These are phyloP conservation scores for Phytophthora pluvialis DNA, from an alignment of 352 stramenopile species.

Conservation along the genomic window DNA sequence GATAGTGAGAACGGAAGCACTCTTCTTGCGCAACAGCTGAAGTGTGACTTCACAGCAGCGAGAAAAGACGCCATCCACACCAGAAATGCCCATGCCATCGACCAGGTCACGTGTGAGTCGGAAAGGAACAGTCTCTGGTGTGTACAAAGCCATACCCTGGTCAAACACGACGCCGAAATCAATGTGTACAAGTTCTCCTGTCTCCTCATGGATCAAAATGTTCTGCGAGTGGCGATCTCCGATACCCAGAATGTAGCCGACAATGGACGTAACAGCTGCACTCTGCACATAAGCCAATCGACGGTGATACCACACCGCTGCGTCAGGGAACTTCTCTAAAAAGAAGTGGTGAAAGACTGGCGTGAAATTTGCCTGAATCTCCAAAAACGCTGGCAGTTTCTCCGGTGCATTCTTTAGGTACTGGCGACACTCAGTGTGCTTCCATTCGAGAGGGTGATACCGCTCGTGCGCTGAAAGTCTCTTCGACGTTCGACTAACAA, in stretches of 20 bases:
- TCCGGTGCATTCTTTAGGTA: slow-evolving; percentile 78
- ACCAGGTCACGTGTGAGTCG: slow-evolving; percentile 98
- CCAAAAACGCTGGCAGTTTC: slow-evolving; percentile 86
- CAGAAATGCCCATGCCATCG: slow-evolving; percentile 98
- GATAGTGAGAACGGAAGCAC: slow-evolving; percentile 96
- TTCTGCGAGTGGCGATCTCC: slow-evolving; percentile 99
- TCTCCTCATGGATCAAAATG: slow-evolving; percentile 98
- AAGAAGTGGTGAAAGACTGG: slow-evolving; percentile 99
- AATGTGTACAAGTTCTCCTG: slow-evolving; percentile 99
- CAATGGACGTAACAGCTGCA: slow-evolving; percentile 97
- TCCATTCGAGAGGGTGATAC: slow-evolving; percentile 96
- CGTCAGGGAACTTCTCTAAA: slow-evolving; percentile 96
- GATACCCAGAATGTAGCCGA: slow-evolving; percentile 96
- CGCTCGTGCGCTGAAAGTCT: slow-evolving; percentile 88
- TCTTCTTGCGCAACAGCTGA: slow-evolving; percentile 92
- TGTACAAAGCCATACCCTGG: slow-evolving; percentile 93
- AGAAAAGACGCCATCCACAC: slow-evolving; percentile 96
- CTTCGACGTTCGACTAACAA: slow-evolving; percentile 68
- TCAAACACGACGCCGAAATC: slow-evolving; percentile 99
- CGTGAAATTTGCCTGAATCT: slow-evolving; percentile 95
- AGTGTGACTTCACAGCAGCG: slow-evolving; percentile 95
- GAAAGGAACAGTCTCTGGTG: slow-evolving; percentile 99
- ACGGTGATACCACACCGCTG: slow-evolving; percentile 94
- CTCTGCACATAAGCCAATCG: slow-evolving; percentile 95
- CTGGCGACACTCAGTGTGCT: slow-evolving; percentile 77